phyloP scores from a whole-genome alignment of 75 land plant genomes.

The Chamaecyparis obtusa region DNA sequence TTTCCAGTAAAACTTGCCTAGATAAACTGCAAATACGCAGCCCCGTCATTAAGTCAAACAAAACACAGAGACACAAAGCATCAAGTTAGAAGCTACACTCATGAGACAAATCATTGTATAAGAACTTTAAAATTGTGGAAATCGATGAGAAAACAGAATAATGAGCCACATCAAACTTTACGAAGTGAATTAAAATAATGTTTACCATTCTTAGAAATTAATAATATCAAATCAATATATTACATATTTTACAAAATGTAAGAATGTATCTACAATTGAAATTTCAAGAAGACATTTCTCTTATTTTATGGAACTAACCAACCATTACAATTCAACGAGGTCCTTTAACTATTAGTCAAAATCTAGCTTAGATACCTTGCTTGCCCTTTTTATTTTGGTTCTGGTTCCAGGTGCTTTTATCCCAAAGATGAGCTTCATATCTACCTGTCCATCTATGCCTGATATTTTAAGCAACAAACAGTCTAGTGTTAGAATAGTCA shows the following conservation, averaged over 20 bases:
- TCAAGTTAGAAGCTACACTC: slow-evolving; percentile 9
- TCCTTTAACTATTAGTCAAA: not conserved
- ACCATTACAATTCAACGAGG: not conserved
- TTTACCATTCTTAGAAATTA: not conserved
- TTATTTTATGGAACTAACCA: not conserved
- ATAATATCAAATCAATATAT: not conserved
- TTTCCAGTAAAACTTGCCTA: slow-evolving; percentile 4
- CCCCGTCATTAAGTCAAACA: not conserved
- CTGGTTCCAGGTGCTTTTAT: slow-evolving; percentile 96
- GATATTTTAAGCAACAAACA: slow-evolving; percentile 5
- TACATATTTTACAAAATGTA: not conserved
- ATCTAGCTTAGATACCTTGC: slow-evolving; percentile 56
- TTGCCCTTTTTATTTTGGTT: slow-evolving; percentile 98
- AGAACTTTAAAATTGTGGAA: not conserved
- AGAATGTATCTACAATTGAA: not conserved
- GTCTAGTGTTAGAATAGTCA: not conserved
- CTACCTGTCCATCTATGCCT: slow-evolving; percentile 99
- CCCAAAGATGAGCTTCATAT: slow-evolving; percentile 99
- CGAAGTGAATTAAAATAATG: not conserved
- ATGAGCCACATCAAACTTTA: not conserved
- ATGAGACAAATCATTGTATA: not conserved
- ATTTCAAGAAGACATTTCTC: not conserved
- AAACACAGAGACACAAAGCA: not conserved
- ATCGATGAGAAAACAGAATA: not conserved
- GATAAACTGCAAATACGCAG: not conserved